Base-by-base conservation (phyloP, 306 rosid species). In the Morella rubra region DNA sequence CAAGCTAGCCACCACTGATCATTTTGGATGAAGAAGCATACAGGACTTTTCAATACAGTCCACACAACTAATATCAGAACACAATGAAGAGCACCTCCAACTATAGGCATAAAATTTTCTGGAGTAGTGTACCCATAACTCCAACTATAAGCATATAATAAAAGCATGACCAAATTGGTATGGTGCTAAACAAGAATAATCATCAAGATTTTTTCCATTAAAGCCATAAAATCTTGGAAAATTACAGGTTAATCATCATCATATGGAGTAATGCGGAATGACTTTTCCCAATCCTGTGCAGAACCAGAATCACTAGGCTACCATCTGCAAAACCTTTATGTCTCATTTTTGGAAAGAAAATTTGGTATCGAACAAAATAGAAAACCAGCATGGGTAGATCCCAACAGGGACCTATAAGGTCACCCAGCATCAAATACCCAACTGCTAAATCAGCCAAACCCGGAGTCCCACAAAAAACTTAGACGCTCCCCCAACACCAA, bases 371-470 rank as follows among this genome's bases (percentile, higher is more conserved):
- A 54, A 58, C 22, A 11, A 20, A 44, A 42, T 41, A 42, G 13
- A 76, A 54, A 79, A n/a, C 55, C 45, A 50, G 65, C 37, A 13
- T 51, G 52, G 16, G 44, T 50, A 65, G 22, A 80, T 40, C 69
- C 41, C 32, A 61, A 65, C 24, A 80, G 79, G 24, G 10, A n/a
- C 60, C 5, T 54, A n/a, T 54, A 18, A 18, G 60, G 27, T n/a
- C 32, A 47, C 66, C 58, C 22, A 69, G 54, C 46, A 74, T 46
- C 66, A 40, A 15, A 73, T 7, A 77, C 40, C 64, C 44, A 72
- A 62, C 16, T 55, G 61, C 46, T 45, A 5, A 45, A 9, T 24
- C 49, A 73, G 37, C 71, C 47, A 13, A 79, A 76, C 19, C 45
- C 53, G 53, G 67, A 66, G 27, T 24, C 20, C 58, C 4, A 11